phyloP scores from a whole-genome alignment of 768 basidiomycete species.

The Termitomyces sp. region DNA sequence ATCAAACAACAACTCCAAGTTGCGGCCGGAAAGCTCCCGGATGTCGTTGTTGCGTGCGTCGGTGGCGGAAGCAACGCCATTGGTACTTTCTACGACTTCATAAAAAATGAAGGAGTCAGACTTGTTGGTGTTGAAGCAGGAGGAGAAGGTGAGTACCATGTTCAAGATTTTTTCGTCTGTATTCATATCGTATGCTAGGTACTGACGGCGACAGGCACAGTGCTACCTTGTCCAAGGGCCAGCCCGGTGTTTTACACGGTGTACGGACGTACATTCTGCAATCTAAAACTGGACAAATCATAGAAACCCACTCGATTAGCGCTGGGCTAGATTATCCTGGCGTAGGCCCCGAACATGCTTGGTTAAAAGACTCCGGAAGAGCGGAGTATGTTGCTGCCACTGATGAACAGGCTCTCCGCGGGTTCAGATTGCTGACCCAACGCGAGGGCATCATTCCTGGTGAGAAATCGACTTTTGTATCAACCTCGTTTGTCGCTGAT shows the following conservation, averaged over 20 bases:
- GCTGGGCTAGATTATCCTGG: constrained; percentile 96
- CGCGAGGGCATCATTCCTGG: constrained; percentile 96
- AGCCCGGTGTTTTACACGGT: constrained; percentile 93
- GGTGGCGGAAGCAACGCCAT: constrained; percentile 98
- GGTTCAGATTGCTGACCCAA: constrained; percentile 89
- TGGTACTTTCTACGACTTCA: constrained; percentile 96
- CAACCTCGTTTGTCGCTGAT: constrained; percentile 1
- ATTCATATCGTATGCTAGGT: constrained; percentile 37
- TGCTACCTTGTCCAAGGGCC: constrained; percentile 87
- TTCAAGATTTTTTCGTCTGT: neutral
- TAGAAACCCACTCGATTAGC: constrained; percentile 95
- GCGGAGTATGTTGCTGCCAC: constrained; percentile 93
- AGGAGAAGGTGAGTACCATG: constrained; percentile 69
- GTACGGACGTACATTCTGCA: constrained; percentile 95
- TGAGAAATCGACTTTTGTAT: constrained; percentile 23
- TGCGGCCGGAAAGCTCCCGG: constrained; percentile 79
- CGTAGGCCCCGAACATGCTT: constrained; percentile 97
- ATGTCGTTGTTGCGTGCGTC: constrained; percentile 93
- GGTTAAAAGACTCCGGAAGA: constrained; percentile 90
- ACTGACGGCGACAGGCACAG: constrained; percentile 83
- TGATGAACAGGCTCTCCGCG: constrained; percentile 89
- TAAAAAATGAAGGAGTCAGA: constrained; percentile 78
- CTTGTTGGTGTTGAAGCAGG: constrained; percentile 96
- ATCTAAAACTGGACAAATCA: constrained; percentile 83
- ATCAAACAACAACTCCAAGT: constrained; percentile 84